Base-by-base conservation (phyloP, 2,329 filamentous ascomycete genomes). In the Aspergillus pseudonomiae region DNA sequence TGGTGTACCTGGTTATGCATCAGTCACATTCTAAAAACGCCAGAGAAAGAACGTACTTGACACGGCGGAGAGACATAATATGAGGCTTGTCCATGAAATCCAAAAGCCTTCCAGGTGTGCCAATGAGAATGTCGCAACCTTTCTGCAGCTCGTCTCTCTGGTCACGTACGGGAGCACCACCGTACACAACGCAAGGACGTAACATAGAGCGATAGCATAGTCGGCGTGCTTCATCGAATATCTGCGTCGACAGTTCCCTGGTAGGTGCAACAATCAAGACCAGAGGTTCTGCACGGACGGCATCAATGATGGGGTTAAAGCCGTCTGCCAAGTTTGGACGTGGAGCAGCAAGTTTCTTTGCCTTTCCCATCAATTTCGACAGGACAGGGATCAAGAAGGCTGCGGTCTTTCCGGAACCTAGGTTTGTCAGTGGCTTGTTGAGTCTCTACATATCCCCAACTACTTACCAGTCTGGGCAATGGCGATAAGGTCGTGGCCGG, bases 121-220 rank as follows among this genome's bases (percentile, higher is more conserved):
- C 94, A 69, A 98, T 88, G 16, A 99, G 84, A 48, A 99, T 82
- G 71, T 99, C 95, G 68, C 94, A 98, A 6, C 95, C 95, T 76
- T 89, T 91, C 64, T 84, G 83, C 1, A 99, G 85, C 74, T 96
- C 89, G 7, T 85, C 80, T 5, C 89, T 82, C 78, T 97, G 93
- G 14, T 89, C 85, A 2, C 78, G 77, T n/a, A 88, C 73, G 0
- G 92, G 91, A 7, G 88, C 88, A 66, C 95, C 95, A 57, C 95
- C 95, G 70, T 98, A 99, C 34, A 91, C 84, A 50, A 96, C 93
- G 70, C 91, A 93, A 28, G 95, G 94, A 46, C 95, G 93, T 63
- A 99, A 85, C 92, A 96, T 97, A 4, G 92, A 93, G 1, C 95
- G 89, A 73, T 99, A 99, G 76, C 93, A 97, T 56, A 98, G 88